A percentile compares a stretch with the other conserved stretches of the same genome.
These are phyloP conservation scores for Phytophthora constricta DNA, from an alignment of 352 stramenopile species.

Conservation along the genomic window DNA sequence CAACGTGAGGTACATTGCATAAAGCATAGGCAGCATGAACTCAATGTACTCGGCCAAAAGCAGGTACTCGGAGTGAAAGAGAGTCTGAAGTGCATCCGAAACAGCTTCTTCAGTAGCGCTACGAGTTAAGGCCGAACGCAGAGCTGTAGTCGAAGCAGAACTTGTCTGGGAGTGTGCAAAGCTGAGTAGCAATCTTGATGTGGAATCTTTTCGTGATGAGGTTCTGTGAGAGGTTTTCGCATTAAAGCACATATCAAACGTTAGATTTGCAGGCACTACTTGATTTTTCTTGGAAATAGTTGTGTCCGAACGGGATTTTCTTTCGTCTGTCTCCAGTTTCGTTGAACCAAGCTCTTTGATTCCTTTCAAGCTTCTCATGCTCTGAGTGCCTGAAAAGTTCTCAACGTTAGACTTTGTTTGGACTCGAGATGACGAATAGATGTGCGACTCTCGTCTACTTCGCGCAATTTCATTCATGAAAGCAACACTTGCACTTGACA, in stretches of 20 bases:
- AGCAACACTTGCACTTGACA: background rate
- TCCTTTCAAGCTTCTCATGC: background rate
- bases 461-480: slow-evolving; percentile 3
- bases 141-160: background rate
- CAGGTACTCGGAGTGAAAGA: slow-evolving; percentile 38
- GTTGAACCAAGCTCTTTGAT: background rate
- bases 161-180: background rate
- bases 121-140: background rate
- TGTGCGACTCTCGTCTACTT: background rate
- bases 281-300: background rate
- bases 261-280: background rate
- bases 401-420: background rate
- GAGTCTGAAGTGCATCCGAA: slow-evolving; percentile 11
- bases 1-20: slow-evolving; percentile 17
- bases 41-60: slow-evolving; percentile 36
- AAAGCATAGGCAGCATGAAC: slow-evolving; percentile 31
- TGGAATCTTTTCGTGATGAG: background rate
- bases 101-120: background rate
- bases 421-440: background rate
- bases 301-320: background rate
- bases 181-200: background rate
- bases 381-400: background rate
- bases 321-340: too few species aligned
- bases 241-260: background rate
- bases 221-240: background rate